Evolutionary conservation across 768 basidiomycete species (phyloP).

Genomic region (Termitomyces sp.): DNA sequence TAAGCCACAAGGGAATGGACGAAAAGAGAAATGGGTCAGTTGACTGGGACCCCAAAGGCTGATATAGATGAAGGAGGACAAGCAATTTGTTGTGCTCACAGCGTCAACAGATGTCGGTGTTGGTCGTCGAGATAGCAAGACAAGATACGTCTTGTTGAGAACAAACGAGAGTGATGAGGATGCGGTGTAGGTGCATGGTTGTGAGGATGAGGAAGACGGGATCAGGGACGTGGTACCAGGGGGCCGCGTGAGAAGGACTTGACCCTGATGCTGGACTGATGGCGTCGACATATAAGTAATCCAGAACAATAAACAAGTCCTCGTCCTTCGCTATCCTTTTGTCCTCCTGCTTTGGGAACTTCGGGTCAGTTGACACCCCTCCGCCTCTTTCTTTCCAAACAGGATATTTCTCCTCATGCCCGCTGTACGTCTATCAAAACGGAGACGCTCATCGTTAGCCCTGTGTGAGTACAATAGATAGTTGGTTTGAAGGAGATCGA

Average conservation of each 20-base stretch:
- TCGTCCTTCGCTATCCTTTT: conserved; percentile 16
- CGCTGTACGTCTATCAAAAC: conserved; percentile 18
- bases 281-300: conserved; percentile 3
- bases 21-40: conserved; percentile 12
- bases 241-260: neutral
- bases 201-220: neutral
- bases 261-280: conserved; percentile 2
- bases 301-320: neutral
- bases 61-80: neutral
- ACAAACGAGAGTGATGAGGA: neutral
- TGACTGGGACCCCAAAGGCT: neutral
- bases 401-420: conserved; percentile 15
- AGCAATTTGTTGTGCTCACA: neutral
- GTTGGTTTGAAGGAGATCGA: neutral
- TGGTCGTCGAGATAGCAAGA: neutral
- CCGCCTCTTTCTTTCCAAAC: conserved; percentile 5
- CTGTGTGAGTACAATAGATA: conserved; percentile 11
- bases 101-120: neutral
- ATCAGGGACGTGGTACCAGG: neutral
- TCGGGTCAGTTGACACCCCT: conserved; percentile 3
- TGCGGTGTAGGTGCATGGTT: neutral
- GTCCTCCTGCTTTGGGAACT: conserved; percentile 20
- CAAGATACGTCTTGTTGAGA: neutral
- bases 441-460: conserved; percentile 19
- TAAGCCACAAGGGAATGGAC: conserved; percentile 16